Evolutionary conservation across 1,284 basidiomycete genomes (phyloP).

Genomic region (Schizophyllum amplum): DNA sequence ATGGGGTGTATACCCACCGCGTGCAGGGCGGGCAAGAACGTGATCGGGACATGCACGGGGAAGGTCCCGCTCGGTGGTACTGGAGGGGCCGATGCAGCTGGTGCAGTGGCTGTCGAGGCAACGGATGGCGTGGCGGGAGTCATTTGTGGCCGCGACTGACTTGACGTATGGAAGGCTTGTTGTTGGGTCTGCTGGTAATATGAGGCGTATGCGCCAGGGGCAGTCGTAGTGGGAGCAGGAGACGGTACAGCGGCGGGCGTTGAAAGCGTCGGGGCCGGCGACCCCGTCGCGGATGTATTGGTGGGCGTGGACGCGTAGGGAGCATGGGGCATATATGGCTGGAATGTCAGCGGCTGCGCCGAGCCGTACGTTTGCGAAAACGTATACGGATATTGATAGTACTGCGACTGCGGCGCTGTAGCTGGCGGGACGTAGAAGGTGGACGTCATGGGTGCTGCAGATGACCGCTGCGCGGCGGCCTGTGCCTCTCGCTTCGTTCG

Average conservation of each 20-base stretch:
- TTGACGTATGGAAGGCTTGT: background rate
- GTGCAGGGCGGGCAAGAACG: slow-evolving; percentile 59
- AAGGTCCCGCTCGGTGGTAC: slow-evolving; percentile 41
- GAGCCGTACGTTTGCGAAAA: slow-evolving; percentile 34
- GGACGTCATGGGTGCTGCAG: slow-evolving; percentile 17
- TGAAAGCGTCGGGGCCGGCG: background rate
- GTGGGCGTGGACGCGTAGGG: slow-evolving; percentile 18
- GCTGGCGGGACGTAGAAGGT: slow-evolving; percentile 18
- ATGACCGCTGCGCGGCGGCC: slow-evolving; percentile 14
- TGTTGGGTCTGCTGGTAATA: background rate
- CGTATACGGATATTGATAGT: slow-evolving; percentile 50
- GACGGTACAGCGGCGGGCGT: background rate
- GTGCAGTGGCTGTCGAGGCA: slow-evolving; percentile 19
- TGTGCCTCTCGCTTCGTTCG: slow-evolving; percentile 47
- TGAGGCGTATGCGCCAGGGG: background rate
- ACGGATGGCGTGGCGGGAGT: slow-evolving; percentile 21
- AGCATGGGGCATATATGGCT: background rate
- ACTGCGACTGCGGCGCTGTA: slow-evolving; percentile 34
- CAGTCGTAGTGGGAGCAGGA: background rate
- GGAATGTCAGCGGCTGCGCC: background rate
- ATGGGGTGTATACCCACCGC: slow-evolving; percentile 69
- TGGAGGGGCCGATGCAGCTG: background rate
- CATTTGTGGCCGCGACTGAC: slow-evolving; percentile 3
- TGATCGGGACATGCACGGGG: slow-evolving; percentile 65
- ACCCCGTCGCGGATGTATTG: slow-evolving; percentile 16